A percentile compares a stretch with the other conserved stretches of the same genome.
phyloP scores from a whole-genome alignment of 192 early-diverging fungal genomes.

The Coemansia sp. region DNA sequence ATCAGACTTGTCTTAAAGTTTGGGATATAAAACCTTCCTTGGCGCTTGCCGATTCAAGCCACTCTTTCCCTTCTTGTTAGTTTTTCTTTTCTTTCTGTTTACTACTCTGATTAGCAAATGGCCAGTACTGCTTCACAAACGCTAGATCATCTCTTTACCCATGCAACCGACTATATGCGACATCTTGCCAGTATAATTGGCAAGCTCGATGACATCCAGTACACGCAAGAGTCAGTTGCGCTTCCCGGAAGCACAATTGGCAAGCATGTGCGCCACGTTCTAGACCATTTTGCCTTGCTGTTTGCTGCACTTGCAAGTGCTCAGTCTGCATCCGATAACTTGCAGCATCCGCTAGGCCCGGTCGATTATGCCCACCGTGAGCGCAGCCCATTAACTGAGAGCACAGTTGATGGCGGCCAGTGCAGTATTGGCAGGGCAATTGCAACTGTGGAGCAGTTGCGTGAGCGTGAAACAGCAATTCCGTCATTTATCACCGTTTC shows the following conservation, averaged over 20 bases:
- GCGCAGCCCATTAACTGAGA: slow-evolving; percentile 23
- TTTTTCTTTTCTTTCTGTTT: not conserved
- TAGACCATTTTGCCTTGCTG: slow-evolving; percentile 51
- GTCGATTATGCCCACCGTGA: slow-evolving; percentile 32
- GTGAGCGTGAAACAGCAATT: not conserved
- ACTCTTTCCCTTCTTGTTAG: not conserved
- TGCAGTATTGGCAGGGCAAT: slow-evolving; percentile 6
- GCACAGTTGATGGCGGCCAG: slow-evolving; percentile 14
- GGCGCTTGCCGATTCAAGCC: not conserved
- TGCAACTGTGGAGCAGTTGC: not conserved
- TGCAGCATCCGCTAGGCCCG: slow-evolving; percentile 1
- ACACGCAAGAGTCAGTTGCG: slow-evolving; percentile 27
- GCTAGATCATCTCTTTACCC: slow-evolving; percentile 18
- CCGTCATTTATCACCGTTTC: slow-evolving; percentile 4
- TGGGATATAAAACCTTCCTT: slow-evolving; percentile 1
- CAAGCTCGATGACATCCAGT: slow-evolving; percentile 15
- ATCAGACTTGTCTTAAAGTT: not conserved
- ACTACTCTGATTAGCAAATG: not conserved
- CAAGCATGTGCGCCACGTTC: slow-evolving; percentile 56
- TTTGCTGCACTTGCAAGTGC: slow-evolving; percentile 6
- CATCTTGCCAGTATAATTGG: slow-evolving; percentile 15
- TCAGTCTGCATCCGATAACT: not conserved
- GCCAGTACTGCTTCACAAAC: not conserved
- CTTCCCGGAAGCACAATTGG: slow-evolving; percentile 56
- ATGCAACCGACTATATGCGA: slow-evolving; percentile 14